Percentiles rank a stretch among this genome's conserved stretches.
phyloP scores from a whole-genome alignment of 768 basidiomycete species.

The Kwoniella dendrophila region DNA sequence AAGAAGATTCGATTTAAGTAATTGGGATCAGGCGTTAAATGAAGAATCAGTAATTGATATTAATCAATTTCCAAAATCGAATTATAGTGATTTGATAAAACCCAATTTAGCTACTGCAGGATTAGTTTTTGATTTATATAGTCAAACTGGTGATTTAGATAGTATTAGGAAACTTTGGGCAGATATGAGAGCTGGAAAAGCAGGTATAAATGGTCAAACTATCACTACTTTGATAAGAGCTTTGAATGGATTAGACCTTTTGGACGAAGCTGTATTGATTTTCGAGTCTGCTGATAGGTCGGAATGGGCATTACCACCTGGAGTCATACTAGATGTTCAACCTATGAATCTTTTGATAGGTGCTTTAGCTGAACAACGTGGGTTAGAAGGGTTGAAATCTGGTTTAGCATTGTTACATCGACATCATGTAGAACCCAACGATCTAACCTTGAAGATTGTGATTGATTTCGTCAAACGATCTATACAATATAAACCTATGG shows the following conservation, averaged over 20 bases:
- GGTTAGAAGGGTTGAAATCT: slow-evolving; percentile 14
- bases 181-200: neutral
- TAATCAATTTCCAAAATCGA: too few relatives aligned
- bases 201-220: neutral
- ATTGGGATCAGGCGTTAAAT: slow-evolving; percentile 1
- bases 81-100: slow-evolving; percentile 1
- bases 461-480: slow-evolving; percentile 20
- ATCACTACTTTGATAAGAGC: slow-evolving; percentile 10
- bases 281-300: neutral
- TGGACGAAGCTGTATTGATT: slow-evolving; percentile 15
- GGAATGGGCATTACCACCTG: slow-evolving; percentile 13
- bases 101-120: slow-evolving; percentile 12
- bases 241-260: neutral
- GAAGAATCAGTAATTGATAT: too few relatives aligned
- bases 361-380: slow-evolving; percentile 4
- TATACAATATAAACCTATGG: slow-evolving; percentile 8
- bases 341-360: slow-evolving; percentile 18
- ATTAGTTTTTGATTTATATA: slow-evolving; percentile 2
- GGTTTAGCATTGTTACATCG: slow-evolving; percentile 7
- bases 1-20: slow-evolving; percentile 14
- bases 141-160: slow-evolving; percentile 2
- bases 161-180: slow-evolving; percentile 15
- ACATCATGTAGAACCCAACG: slow-evolving; percentile 21
- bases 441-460: slow-evolving; percentile 25
- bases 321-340: slow-evolving; percentile 10